Evolutionary conservation across 2,329 filamentous ascomycete genomes (phyloP), one percentile per base, ranked within the genome.

Genomic region (Cordyceps fumosorosea): DNA sequence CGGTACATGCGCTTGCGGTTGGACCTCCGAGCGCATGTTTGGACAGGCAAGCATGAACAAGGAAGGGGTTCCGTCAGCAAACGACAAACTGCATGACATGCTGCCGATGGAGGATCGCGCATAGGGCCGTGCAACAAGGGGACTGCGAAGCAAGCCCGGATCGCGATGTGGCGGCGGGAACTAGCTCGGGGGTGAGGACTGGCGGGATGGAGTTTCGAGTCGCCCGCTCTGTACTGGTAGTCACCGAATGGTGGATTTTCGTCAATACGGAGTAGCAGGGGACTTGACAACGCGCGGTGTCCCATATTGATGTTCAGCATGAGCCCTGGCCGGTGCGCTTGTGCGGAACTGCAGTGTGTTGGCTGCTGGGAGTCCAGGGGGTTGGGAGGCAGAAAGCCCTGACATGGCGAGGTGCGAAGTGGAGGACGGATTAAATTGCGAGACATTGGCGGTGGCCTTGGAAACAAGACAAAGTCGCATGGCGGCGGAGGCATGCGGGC

Each of bases 351-450:
- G 34, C 34, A 12, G 8, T 12, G 34, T 37, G 34, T 37, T 37
- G 34, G 34, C 34, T 37, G 34, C 3, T 10, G 34, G 34, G 12
- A 14, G 34, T 12, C 29, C 8, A 7, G 29, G 26, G 26, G 29
- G 29, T 37, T 37, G 34, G 11, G 34, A 37, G 11, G 34, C n/a
- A n/a, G n/a, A n/a, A n/a, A n/a, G n/a, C n/a, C n/a, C n/a, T n/a
- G n/a, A n/a, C n/a, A n/a, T n/a, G n/a, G n/a, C 11, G 34, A 11
- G 11, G 34, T 11, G 44, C 40, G 10, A 60, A 60, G 57, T 60
- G 57, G 57, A 60, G 57, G 50, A n/a, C 37, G 18, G 26, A 24
- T 52, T 54, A 60, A 54, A 60, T 60, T 60, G 57, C 57, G 50
- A 60, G 57, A 60, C 57, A 60, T 45, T 54, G 32, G 22, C 16